Evolutionary conservation across 2,329 filamentous ascomycete genomes (phyloP).

Genomic region (Xylaria sp.): DNA sequence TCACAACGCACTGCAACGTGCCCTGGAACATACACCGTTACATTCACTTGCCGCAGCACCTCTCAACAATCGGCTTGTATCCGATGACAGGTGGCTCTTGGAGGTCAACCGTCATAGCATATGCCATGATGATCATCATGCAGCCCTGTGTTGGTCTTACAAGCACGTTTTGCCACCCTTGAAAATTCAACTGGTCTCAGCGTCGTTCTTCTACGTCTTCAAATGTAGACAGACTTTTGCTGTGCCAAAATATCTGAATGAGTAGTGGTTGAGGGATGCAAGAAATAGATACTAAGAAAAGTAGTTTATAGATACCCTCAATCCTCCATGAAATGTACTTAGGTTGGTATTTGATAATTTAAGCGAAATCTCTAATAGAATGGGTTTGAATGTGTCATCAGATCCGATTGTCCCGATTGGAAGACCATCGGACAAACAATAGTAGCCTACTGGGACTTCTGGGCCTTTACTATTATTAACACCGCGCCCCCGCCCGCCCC

Average conservation of each 20-base stretch:
- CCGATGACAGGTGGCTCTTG: constrained; percentile 12
- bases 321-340: background rate
- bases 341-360: constrained; percentile 16
- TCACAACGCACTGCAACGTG: background rate
- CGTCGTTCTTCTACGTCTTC: background rate
- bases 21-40: constrained; percentile 3
- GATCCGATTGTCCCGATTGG: constrained; percentile 24
- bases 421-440: constrained; percentile 5
- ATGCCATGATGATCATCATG: constrained; percentile 29
- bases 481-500: constrained; percentile 22
- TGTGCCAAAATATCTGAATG: background rate
- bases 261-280: background rate
- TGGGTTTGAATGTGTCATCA: constrained; percentile 26
- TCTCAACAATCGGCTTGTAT: constrained; percentile 9
- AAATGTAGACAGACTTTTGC: background rate
- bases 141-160: constrained; percentile 26
- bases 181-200: constrained; percentile 8
- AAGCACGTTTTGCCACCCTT: constrained; percentile 22
- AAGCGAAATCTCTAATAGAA: background rate
- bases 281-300: background rate
- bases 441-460: constrained; percentile 18
- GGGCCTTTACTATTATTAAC: constrained; percentile 34
- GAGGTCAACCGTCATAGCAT: constrained; percentile 16
- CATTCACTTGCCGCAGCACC: constrained; percentile 3
- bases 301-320: background rate